Base-by-base conservation (phyloP, 805 yeast species). In the Debaryomyces maramus region DNA sequence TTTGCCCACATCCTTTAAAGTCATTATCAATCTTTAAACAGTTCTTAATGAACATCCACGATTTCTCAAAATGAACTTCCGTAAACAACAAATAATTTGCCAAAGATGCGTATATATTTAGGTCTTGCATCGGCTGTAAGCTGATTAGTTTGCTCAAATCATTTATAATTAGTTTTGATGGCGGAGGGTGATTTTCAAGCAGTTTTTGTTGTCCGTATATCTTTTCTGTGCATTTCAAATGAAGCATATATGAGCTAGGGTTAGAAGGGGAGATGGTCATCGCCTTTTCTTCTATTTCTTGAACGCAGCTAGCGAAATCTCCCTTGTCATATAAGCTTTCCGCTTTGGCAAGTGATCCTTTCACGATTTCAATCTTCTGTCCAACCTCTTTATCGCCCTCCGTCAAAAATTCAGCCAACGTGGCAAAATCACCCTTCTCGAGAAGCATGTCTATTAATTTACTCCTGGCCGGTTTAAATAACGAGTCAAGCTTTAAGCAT, bases 21-120 rank as follows among this genome's bases (percentile, higher is more conserved):
- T 88, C 97, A 60, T 88, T 85, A 59, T 91, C 91, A 32, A 79
- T 73, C 39, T 85, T 80, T 35, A 91, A 65, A 57, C 97, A 89
- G 46, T 76, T 80, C 48, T 83, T 77, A 18, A 83, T 67, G 28
- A 72, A 68, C 43, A 60, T 69, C 51, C 76, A 61, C 0, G 85
- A 74, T 18, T 70, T 70, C 11, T 77, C 77, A 43, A 73, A 78
- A 29, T 79, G 78, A 27, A 70, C 65, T 28, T 80, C 67, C 5
- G 80, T 74, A 49, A 72, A 81, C 36, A 76, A 60, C 40, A 66
- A 48, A 41, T 56, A 60, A 18, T 63, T 55, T 1, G 73, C 48
- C 14, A 59, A 39, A 11, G 42, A 40, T 15, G 45, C 46, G 47
- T 65, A 70, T 33, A 46, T 39, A 3, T 48, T 38, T 30, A 66